Evolutionary conservation across 306 rosid species (phyloP).

Genomic region (Fragaria iinumae): DNA sequence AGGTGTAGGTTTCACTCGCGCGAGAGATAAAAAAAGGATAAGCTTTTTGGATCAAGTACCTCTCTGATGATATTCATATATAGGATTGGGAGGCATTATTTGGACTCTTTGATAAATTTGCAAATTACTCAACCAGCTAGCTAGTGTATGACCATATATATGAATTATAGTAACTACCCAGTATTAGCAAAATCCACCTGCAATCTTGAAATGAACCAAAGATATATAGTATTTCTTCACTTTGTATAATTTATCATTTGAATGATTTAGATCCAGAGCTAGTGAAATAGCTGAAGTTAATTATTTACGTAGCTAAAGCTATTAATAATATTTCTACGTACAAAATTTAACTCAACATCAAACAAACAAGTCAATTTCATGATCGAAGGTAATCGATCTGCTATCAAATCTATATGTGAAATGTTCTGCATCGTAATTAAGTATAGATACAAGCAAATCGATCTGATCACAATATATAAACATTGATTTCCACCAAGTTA

Average conservation of each 20-base stretch:
- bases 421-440: neutral
- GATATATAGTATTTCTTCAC: neutral
- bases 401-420: neutral
- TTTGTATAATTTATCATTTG: neutral
- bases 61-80: too few relatives aligned
- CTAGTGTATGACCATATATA: too few relatives aligned
- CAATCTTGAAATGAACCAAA: neutral
- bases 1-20: too few relatives aligned
- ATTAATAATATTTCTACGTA: neutral
- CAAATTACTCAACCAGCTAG: too few relatives aligned
- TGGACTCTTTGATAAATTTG: too few relatives aligned
- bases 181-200: neutral
- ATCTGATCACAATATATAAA: neutral
- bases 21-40: too few relatives aligned
- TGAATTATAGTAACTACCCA: too few relatives aligned
- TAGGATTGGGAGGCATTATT: too few relatives aligned
- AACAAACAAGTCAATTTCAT: neutral
- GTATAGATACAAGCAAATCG: neutral
- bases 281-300: too few relatives aligned
- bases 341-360: neutral
- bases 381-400: neutral
- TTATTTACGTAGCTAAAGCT: neutral
- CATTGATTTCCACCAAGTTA: neutral
- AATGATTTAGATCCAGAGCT: neutral
- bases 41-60: too few relatives aligned